Conservation (phyloP, 1,139 yeast species). For the Arxiozyma bovina region DNA sequence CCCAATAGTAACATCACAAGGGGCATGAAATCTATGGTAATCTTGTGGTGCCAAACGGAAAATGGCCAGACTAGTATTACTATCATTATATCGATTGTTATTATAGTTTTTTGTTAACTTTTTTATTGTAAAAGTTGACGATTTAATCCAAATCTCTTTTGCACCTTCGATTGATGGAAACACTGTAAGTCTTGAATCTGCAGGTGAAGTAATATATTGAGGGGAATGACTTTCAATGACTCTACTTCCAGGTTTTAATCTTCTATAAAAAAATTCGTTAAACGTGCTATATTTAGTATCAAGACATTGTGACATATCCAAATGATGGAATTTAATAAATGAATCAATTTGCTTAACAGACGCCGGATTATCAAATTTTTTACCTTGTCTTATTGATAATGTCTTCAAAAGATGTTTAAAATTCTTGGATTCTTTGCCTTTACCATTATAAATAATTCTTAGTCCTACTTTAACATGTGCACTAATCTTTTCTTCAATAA, state of each 20-base stretch:
- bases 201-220: constrained; percentile 63
- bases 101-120: constrained; percentile 44
- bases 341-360: constrained; percentile 64
- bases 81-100: constrained; percentile 42
- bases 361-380: constrained; percentile 62
- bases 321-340: constrained; percentile 70
- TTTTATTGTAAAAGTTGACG: constrained; percentile 60
- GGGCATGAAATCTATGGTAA: constrained; percentile 87
- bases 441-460: constrained; percentile 69
- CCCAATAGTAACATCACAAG: constrained; percentile 67
- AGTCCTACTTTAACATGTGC: constrained; percentile 83
- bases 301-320: constrained; percentile 65
- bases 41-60: constrained; percentile 95
- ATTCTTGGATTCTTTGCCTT: constrained; percentile 48
- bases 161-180: constrained; percentile 58
- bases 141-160: constrained; percentile 82
- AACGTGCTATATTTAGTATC: constrained; percentile 53
- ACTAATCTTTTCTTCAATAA: constrained; percentile 88
- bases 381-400: constrained; percentile 73
- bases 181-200: constrained; percentile 79
- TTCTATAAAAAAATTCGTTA: constrained; percentile 83
- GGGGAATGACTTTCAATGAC: constrained; percentile 51
- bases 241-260: constrained; percentile 63
- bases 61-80: constrained; percentile 52
- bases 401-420: constrained; percentile 52